These are phyloP conservation scores for Neonectria sp. DNA, from an alignment of 2,329 filamentous ascomycete genomes.

Conservation along the genomic window DNA sequence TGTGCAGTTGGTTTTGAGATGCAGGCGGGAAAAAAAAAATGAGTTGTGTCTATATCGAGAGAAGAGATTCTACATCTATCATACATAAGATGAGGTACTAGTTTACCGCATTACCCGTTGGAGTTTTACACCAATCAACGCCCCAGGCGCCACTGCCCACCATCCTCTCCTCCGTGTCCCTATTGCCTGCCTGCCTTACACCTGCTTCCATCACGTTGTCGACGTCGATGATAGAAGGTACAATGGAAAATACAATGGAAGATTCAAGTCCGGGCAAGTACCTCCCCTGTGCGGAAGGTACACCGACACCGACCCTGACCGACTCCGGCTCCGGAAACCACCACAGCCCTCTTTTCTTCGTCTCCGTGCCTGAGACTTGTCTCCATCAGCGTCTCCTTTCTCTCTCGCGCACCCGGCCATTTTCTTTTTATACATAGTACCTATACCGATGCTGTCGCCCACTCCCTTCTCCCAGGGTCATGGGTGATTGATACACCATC, in stretches of 20 bases:
- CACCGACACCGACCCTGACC: not conserved
- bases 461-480: slow-evolving; percentile 18
- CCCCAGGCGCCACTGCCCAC: slow-evolving; percentile 21
- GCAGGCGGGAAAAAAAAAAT: not conserved
- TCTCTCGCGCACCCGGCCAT: slow-evolving; percentile 1
- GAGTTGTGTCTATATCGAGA: slow-evolving; percentile 36
- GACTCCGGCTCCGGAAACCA: slow-evolving; percentile 5
- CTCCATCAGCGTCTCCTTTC: slow-evolving; percentile 10
- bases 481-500: slow-evolving; percentile 20
- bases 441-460: slow-evolving; percentile 5
- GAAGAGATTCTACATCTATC: slow-evolving; percentile 43
- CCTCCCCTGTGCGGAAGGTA: not conserved
- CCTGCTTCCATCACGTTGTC: not conserved
- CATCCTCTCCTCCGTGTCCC: not conserved
- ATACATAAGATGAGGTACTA: slow-evolving; percentile 6
- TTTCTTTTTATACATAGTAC: slow-evolving; percentile 6
- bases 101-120: not conserved
- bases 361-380: slow-evolving; percentile 2
- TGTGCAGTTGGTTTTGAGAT: not conserved
- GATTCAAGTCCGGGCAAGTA: not conserved
- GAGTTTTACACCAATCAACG: slow-evolving; percentile 24
- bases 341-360: slow-evolving; percentile 16
- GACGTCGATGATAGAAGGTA: not conserved
- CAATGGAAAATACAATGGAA: not conserved
- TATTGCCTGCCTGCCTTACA: not conserved